A percentile compares a stretch with the other conserved stretches of the same genome.
phyloP scores from a whole-genome alignment of 1,139 yeast species.

The Kurtzmaniella natalensis region DNA sequence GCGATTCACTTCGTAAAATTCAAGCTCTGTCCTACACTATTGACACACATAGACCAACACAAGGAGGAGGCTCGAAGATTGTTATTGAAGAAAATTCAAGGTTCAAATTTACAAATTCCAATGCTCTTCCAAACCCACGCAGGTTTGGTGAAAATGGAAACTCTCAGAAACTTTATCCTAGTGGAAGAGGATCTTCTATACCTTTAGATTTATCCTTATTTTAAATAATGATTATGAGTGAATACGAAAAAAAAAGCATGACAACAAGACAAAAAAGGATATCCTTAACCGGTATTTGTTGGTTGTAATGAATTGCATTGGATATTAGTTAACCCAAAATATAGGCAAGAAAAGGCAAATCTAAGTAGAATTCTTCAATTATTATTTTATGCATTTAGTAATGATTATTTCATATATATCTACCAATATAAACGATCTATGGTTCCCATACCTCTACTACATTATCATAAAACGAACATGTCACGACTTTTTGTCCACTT shows the following conservation, averaged over 20 bases:
- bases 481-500: conserved; percentile 47
- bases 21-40: conserved; percentile 59
- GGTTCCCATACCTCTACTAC: conserved; percentile 73
- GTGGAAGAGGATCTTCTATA: conserved; percentile 93
- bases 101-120: conserved; percentile 65
- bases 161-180: conserved; percentile 75
- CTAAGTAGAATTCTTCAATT: too few species aligned
- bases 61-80: conserved; percentile 22
- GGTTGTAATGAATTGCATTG: too few species aligned
- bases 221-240: conserved; percentile 6
- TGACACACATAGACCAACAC: conserved; percentile 18
- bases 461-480: conserved; percentile 89
- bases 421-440: too few species aligned
- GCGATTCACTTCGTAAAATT: conserved; percentile 48
- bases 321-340: not conserved
- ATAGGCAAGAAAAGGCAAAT: too few species aligned
- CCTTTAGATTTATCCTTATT: conserved; percentile 62
- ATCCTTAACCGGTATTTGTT: too few species aligned
- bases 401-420: too few species aligned
- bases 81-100: conserved; percentile 58
- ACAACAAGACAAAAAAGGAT: not conserved
- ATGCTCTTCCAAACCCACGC: conserved; percentile 80
- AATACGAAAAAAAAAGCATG: not conserved
- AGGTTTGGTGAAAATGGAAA: conserved; percentile 50
- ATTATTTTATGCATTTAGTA: too few species aligned